Evolutionary conservation across 768 basidiomycete genomes (phyloP).

Genomic region (Boletus pseudo-olivaceus): DNA sequence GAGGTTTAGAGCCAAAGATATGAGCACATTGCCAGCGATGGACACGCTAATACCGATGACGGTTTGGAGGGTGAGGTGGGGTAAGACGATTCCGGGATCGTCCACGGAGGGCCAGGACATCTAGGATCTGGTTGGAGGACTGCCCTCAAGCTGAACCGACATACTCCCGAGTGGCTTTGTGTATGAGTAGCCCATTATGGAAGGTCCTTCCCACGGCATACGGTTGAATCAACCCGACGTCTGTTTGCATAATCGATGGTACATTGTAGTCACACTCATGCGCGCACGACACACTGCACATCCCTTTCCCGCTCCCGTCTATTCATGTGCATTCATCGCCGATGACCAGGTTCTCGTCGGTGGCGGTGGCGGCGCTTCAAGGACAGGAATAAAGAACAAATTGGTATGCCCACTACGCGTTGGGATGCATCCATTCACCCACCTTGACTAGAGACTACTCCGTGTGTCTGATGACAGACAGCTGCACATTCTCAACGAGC

Average conservation of each 20-base stretch:
- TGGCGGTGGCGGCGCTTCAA: slow-evolving; percentile 85
- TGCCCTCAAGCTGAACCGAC: background rate
- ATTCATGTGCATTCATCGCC: slow-evolving; percentile 76
- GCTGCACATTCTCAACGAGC: slow-evolving; percentile 59
- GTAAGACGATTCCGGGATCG: slow-evolving; percentile 40
- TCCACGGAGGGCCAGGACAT: slow-evolving; percentile 17
- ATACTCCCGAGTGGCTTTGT: background rate
- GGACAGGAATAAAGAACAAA: slow-evolving; percentile 92
- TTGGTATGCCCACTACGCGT: slow-evolving; percentile 44
- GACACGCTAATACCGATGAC: slow-evolving; percentile 81
- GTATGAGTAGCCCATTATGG: background rate
- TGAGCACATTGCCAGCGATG: slow-evolving; percentile 80
- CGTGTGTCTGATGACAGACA: slow-evolving; percentile 49
- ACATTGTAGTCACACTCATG: slow-evolving; percentile 40
- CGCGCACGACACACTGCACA: slow-evolving; percentile 78
- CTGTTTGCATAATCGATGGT: no score
- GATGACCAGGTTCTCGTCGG: slow-evolving; percentile 75
- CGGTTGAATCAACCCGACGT: no score
- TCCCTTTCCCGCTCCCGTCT: slow-evolving; percentile 77
- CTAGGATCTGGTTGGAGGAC: background rate
- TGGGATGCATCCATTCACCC: slow-evolving; percentile 2
- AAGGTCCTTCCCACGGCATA: slow-evolving; percentile 20
- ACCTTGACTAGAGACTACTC: slow-evolving; percentile 58
- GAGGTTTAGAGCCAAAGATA: slow-evolving; percentile 85
- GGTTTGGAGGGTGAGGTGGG: slow-evolving; percentile 52